These are phyloP conservation scores for Stenocarpella maydis DNA, from an alignment of 2,329 filamentous ascomycete species.

Conservation along the genomic window DNA sequence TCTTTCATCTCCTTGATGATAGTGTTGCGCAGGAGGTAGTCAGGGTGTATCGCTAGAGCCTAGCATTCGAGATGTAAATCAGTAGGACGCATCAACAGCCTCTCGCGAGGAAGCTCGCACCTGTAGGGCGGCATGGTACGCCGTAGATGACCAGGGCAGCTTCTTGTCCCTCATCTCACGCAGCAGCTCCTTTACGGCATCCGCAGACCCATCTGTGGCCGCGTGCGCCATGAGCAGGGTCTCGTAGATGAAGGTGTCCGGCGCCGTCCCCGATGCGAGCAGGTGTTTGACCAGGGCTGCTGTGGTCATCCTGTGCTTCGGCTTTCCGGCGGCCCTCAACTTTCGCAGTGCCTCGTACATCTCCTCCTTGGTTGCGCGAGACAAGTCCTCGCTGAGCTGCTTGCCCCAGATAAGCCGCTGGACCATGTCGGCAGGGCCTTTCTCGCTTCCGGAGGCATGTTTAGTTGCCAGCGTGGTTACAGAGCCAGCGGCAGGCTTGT, in stretches of 20 bases:
- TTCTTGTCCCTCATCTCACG: constrained; percentile 72
- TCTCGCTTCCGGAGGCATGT: neutral
- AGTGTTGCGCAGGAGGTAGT: constrained; percentile 77
- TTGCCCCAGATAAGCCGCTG: constrained; percentile 36
- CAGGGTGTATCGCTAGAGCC: constrained; percentile 82
- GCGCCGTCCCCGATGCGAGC: constrained; percentile 60
- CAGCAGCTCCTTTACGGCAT: constrained; percentile 69
- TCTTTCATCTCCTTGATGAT: constrained; percentile 78
- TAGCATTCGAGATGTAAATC: constrained; percentile 43
- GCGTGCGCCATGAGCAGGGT: constrained; percentile 78
- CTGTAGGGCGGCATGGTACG: constrained; percentile 77
- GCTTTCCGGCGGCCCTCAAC: constrained; percentile 46
- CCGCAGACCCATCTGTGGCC: constrained; percentile 71
- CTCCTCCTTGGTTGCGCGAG: constrained; percentile 43
- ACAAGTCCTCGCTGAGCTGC: constrained; percentile 38
- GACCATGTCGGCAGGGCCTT: constrained; percentile 2
- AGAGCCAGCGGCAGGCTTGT: neutral
- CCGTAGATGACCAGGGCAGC: constrained; percentile 69
- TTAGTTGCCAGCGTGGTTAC: neutral
- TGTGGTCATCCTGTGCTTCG: constrained; percentile 29
- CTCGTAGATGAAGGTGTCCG: constrained; percentile 72
- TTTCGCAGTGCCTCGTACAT: constrained; percentile 59
- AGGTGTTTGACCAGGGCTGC: constrained; percentile 63
- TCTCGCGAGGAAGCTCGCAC: constrained; percentile 48
- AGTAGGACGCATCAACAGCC: constrained; percentile 2